Base-by-base conservation (phyloP, 768 basidiomycete genomes). In the Lactarius hatsudake region DNA sequence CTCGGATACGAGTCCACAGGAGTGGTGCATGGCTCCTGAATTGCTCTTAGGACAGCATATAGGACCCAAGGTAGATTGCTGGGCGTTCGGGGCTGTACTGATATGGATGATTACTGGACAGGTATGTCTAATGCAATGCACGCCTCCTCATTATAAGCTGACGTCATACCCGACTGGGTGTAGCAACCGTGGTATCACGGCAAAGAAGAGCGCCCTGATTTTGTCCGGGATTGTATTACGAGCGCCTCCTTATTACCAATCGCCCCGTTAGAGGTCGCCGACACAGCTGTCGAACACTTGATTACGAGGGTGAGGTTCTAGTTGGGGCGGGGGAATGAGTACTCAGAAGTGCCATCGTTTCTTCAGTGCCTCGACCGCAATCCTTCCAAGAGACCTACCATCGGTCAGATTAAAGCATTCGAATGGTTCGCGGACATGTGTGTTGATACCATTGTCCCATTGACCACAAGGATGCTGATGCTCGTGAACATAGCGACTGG, bases 1-100 rank as follows among this genome's bases (percentile, higher is more conserved):
- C 30, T 20, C 48, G 43, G 32, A 42, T 23, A 40, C 55, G 36
- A 60, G 55, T 59, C 30, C 38, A 40, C 59, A 26, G 8, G 71
- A 71, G 60, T 71, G 69, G 69, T 59, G 65, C 36, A 57, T 66
- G 23, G 69, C 71, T 38, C 71, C 71, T 5, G 71, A 71, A 51
- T 59, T 70, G 60, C 59, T 71, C 42, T 20, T 67, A 17, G 71
- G 69, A 42, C 66, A 60, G 65, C 63, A 71, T 26, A 56, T 67
- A 45, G 71, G 71, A 8, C 59, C 40, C 15, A 69, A 71, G 63
- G 71, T 67, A 23, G 71, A 71, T 43, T 66, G 59, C 60, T 71
- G 71, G 71, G 68, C 65, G 15, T 67, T 63, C 28, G 71, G 71
- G 1, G 32, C 65, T 38, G 57, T 71, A 20, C 36, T 71, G 32